Percentiles rank a stretch among this genome's conserved stretches.
phyloP scores from a whole-genome alignment of 1,139 yeast genomes.

The Taphrina pruni region DNA sequence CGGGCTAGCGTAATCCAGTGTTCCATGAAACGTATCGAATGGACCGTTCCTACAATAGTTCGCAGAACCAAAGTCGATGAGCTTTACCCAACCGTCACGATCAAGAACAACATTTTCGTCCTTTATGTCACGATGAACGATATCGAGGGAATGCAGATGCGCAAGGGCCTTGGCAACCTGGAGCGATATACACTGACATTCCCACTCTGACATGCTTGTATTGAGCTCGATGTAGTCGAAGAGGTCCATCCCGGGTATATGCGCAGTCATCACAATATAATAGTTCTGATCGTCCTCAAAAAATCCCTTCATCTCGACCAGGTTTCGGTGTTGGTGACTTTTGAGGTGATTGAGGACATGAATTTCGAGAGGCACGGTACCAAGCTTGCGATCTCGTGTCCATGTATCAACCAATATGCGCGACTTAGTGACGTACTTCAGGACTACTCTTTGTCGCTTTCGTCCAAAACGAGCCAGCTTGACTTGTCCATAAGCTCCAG shows the following conservation, averaged over 20 bases:
- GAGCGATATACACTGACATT: conserved; percentile 74
- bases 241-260: conserved; percentile 91
- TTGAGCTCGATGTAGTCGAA: conserved; percentile 89
- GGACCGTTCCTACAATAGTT: conserved; percentile 91
- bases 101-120: conserved; percentile 94
- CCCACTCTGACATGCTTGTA: conserved; percentile 75
- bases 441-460: conserved; percentile 70
- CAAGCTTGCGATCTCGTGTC: conserved; percentile 88
- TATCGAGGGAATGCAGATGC: conserved; percentile 82
- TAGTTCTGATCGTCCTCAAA: conserved; percentile 90
- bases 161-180: conserved; percentile 79
- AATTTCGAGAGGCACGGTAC: conserved; percentile 93
- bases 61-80: conserved; percentile 95
- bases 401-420: conserved; percentile 94
- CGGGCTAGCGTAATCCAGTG: conserved; percentile 96
- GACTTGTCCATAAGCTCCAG: conserved; percentile 96
- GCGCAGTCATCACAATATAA: conserved; percentile 87
- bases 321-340: conserved; percentile 80
- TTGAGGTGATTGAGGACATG: conserved; percentile 80
- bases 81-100: conserved; percentile 58
- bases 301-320: conserved; percentile 81
- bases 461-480: conserved; percentile 73
- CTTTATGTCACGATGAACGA: conserved; percentile 91
- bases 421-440: conserved; percentile 89
- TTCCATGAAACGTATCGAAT: conserved; percentile 95